Percentiles rank a stretch among this genome's conserved stretches.
Evolutionary conservation across 495 filamentous ascomycete species (phyloP).

Genomic region (Penicillium bialowiezense): DNA sequence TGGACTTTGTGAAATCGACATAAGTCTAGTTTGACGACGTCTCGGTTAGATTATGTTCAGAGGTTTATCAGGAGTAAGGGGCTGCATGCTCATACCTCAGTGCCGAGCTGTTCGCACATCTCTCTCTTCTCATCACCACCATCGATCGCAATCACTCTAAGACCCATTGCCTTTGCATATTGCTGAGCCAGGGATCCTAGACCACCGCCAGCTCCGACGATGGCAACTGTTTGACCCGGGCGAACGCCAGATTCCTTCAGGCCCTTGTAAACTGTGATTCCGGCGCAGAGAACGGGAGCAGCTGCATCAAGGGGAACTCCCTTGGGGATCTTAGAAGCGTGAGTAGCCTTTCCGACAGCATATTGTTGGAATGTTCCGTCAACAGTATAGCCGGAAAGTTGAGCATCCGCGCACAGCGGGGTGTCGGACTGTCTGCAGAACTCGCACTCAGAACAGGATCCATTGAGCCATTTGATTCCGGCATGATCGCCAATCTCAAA

Average conservation of each 20-base stretch:
- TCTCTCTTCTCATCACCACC: conserved; percentile 73
- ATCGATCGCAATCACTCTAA: conserved; percentile 74
- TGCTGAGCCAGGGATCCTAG: conserved; percentile 78
- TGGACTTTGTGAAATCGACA: conserved; percentile 71
- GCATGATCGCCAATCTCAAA: conserved; percentile 69
- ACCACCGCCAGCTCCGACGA: conserved; percentile 90
- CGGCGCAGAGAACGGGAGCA: conserved; percentile 78
- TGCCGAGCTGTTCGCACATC: conserved; percentile 65
- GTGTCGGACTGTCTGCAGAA: conserved; percentile 70
- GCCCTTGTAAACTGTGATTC: conserved; percentile 90
- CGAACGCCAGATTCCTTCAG: conserved; percentile 76
- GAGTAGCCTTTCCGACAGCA: conserved; percentile 75
- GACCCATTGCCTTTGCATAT: conserved; percentile 87
- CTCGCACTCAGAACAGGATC: conserved; percentile 65
- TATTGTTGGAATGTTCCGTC: conserved; percentile 90
- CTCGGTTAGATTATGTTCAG: neutral
- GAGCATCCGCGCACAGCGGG: conserved; percentile 63
- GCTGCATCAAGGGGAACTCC: conserved; percentile 67
- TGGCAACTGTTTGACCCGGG: conserved; percentile 77
- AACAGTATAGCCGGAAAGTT: conserved; percentile 72
- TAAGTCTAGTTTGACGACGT: conserved; percentile 43
- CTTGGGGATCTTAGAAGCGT: conserved; percentile 73
- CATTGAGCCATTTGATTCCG: conserved; percentile 85
- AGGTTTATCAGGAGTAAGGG: neutral
- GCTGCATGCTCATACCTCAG: conserved; percentile 25